phyloP scores from a whole-genome alignment of 345 rosid species.

The Cochlearia excelsa region DNA sequence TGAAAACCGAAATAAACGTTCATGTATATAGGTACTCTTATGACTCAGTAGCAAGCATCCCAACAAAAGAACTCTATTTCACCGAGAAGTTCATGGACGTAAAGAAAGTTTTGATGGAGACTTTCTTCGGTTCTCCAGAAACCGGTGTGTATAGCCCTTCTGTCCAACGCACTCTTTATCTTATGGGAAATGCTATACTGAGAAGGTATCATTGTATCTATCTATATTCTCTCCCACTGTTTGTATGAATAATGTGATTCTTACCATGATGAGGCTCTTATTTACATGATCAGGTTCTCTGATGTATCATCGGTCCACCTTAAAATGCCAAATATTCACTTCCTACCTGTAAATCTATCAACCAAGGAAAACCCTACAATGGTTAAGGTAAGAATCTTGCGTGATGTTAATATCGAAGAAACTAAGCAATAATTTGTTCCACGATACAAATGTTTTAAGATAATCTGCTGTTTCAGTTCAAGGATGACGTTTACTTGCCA shows the following conservation, averaged over 20 bases:
- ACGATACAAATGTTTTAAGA: conserved; percentile 8
- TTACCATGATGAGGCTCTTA: conserved; percentile 7
- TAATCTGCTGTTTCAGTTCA: conserved; percentile 51
- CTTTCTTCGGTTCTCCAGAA: conserved; percentile 81
- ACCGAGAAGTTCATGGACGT: conserved; percentile 55
- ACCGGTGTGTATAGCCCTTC: conserved; percentile 90
- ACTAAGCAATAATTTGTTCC: neutral
- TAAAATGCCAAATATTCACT: conserved; percentile 91
- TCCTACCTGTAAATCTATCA: conserved; percentile 78
- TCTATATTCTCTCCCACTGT: neutral
- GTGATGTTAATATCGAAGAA: neutral
- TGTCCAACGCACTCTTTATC: conserved; percentile 90
- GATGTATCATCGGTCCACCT: conserved; percentile 69
- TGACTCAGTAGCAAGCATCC: conserved; percentile 60
- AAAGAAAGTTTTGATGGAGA: conserved; percentile 52
- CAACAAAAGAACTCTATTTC: conserved; percentile 58
- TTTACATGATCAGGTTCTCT: conserved; percentile 50
- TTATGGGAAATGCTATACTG: conserved; percentile 75
- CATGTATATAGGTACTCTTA: conserved; percentile 63
- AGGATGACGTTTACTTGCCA: conserved; percentile 77
- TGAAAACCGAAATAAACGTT: neutral
- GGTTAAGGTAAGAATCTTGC: conserved; percentile 60
- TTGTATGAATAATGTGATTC: conserved; percentile 4
- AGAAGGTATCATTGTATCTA: conserved; percentile 46
- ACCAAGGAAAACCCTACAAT: conserved; percentile 60